phyloP scores from a whole-genome alignment of 768 basidiomycete genomes.

The Phylloporus rhodoxanthus region DNA sequence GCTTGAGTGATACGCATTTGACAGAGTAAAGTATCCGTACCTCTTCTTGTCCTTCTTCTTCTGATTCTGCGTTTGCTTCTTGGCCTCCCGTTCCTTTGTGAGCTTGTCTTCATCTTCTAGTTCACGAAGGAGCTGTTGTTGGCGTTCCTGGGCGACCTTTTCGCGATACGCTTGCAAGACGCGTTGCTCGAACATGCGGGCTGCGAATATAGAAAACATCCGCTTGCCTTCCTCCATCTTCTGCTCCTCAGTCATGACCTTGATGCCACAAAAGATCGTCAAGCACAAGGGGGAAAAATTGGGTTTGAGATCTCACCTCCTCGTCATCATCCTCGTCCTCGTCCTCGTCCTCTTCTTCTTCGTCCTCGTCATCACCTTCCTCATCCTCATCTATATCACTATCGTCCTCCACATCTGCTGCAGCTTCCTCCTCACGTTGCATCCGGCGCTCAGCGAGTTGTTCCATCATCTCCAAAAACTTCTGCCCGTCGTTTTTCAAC shows the following conservation, averaged over 20 bases:
- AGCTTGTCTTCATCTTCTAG: constrained; percentile 92
- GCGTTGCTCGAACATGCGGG: constrained; percentile 98
- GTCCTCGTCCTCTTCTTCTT: constrained; percentile 62
- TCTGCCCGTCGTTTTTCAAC: constrained; percentile 96
- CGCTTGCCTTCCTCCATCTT: constrained; percentile 99
- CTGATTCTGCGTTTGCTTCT: constrained; percentile 90
- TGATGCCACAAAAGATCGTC: constrained; percentile 7
- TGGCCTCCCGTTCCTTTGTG: constrained; percentile 81
- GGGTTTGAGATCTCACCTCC: constrained; percentile 32
- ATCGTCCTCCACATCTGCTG: constrained; percentile 55
- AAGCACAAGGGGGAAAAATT: constrained; percentile 5
- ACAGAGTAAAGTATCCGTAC: constrained; percentile 40
- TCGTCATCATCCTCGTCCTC: constrained; percentile 45
- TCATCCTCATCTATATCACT: constrained; percentile 58
- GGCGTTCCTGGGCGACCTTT: constrained; percentile 93
- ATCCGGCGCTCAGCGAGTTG: constrained; percentile 92
- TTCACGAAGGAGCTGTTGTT: constrained; percentile 87
- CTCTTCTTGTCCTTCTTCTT: constrained; percentile 99
- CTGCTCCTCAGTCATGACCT: constrained; percentile 90
- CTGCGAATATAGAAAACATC: constrained; percentile 99
- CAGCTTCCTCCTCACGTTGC: constrained; percentile 76
- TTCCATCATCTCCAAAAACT: constrained; percentile 99
- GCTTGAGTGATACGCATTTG: constrained; percentile 1
- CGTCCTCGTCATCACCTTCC: constrained; percentile 55
- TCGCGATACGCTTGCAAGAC: constrained; percentile 96